Evolutionary conservation across 805 yeast species (phyloP), one percentile per base, ranked within the genome.

Genomic region (Wickerhamomyces mucosus): DNA sequence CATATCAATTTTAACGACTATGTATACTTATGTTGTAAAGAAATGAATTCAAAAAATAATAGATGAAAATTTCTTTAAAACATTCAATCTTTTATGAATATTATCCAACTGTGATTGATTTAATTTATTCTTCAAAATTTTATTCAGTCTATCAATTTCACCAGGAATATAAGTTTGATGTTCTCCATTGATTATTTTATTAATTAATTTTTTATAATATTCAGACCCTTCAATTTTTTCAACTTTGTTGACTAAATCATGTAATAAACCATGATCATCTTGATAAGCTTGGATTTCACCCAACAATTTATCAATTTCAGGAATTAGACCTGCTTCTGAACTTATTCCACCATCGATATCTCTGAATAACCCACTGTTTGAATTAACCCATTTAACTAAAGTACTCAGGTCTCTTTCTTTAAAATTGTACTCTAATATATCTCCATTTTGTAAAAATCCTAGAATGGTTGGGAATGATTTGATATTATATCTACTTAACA

Each of bases 341-440:
- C 44, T 38, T 20, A 65, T 41, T 1, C 45, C 39, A 15, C 72
- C 72, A 37, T 59, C 58, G 4, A 42, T 26, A 6, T 43, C 46
- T 53, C 72, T 57, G 20, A 43, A 44, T 6, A 55, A 48, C 3
- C 58, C 59, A 4, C 61, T 42, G 28, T 56, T 45, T 3, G 35
- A 36, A 38, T 67, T 77, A 15, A 81, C 61, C 54, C 71, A 78
- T 30, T 62, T 62, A 26, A 75, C 67, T 15, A 82, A 58, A n/a
- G 65, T n/a, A n/a, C n/a, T n/a, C n/a, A n/a, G 57, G 10, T 68
- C 67, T 18, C 66, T 41, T 34, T 61, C 65, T 41, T 79, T 55
- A 7, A 45, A 46, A 7, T 73, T 72, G n/a, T 36, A 32, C 26
- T 34, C 45, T 36, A 9, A 42, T 33, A 31, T 40, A 32, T 32